Base-by-base conservation (phyloP, 2,329 filamentous ascomycete genomes). In the Phialemonium atrogriseum region DNA sequence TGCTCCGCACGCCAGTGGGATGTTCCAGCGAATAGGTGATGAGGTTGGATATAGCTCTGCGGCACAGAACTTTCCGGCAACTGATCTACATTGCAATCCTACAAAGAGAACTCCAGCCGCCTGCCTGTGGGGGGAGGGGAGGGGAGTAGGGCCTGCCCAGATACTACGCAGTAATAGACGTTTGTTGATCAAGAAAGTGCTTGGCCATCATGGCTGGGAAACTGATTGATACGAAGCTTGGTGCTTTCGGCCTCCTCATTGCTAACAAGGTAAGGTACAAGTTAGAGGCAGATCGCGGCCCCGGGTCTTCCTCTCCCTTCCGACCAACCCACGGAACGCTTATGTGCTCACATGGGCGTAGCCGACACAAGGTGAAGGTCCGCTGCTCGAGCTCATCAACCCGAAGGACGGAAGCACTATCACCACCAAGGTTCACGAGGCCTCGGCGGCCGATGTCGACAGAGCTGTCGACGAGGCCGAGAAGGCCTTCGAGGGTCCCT, bases 331-430 rank as follows among this genome's bases (percentile, higher is more conserved):
- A 62, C 64, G 44, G 70, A 62, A n/a, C n/a, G n/a, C n/a, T n/a
- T n/a, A n/a, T n/a, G n/a, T n/a, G n/a, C n/a, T n/a, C n/a, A n/a
- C n/a, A n/a, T n/a, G n/a, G n/a, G n/a, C n/a, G n/a, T n/a, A n/a
- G n/a, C n/a, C n/a, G n/a, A n/a, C n/a, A n/a, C n/a, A n/a, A n/a
- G n/a, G n/a, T n/a, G n/a, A n/a, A n/a, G n/a, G n/a, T n/a, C n/a
- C n/a, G n/a, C n/a, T n/a, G n/a, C n/a, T 94, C 54, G 86, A 94
- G 64, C 83, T 87, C 59, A 80, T 91, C 70, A 94, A 94, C 73
- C 87, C 87, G 38, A 53, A 94, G 61, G 78, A 87, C 60, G 76
- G n/a, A n/a, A n/a, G n/a, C n/a, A n/a, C n/a, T n/a, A n/a, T 84
- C 52, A 93, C 94, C 66, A 74, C 70, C 68, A 79, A 78, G 34